phyloP scores from a whole-genome alignment of 768 basidiomycete species.

The Coprinopsis marcescibilis region DNA sequence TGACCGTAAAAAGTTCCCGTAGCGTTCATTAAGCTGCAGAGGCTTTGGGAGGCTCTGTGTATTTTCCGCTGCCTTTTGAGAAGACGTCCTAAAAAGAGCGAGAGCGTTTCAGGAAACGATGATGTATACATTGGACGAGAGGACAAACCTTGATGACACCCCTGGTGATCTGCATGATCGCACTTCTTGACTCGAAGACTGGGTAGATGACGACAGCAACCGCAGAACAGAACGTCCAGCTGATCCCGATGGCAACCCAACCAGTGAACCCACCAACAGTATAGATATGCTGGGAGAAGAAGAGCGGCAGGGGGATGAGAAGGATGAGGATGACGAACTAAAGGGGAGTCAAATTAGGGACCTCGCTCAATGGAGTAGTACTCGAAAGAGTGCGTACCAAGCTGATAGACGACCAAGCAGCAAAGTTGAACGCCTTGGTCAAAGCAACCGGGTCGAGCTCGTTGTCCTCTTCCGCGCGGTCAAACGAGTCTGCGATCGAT shows the following conservation, averaged over 20 bases:
- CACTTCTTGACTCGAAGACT: slow-evolving; percentile 74
- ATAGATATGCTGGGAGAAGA: slow-evolving; percentile 75
- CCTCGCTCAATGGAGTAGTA: neutral
- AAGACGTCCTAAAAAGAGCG: slow-evolving; percentile 26
- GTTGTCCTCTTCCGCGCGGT: slow-evolving; percentile 34
- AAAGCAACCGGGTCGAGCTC: slow-evolving; percentile 64
- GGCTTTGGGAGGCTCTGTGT: slow-evolving; percentile 6
- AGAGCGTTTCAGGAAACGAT: neutral
- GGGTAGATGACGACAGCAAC: slow-evolving; percentile 80
- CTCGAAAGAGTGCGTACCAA: slow-evolving; percentile 44
- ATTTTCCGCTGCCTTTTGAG: slow-evolving; percentile 27
- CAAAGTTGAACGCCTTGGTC: slow-evolving; percentile 74
- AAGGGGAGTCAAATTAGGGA: slow-evolving; percentile 3
- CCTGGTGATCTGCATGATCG: slow-evolving; percentile 48
- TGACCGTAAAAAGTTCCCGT: neutral
- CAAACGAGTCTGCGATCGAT: slow-evolving; percentile 32
- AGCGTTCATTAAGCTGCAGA: slow-evolving; percentile 9
- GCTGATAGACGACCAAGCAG: slow-evolving; percentile 63
- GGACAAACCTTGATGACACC: slow-evolving; percentile 62
- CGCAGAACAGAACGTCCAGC: slow-evolving; percentile 78
- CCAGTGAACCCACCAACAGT: slow-evolving; percentile 57
- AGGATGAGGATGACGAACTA: slow-evolving; percentile 62
- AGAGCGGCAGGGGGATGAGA: slow-evolving; percentile 79
- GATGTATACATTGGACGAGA: neutral
- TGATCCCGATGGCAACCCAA: slow-evolving; percentile 79